Evolutionary conservation across 225 moss, liverwort and hornwort genomes (phyloP), one percentile per base, ranked within the genome.

Genomic region (Anthoceros angustus): DNA sequence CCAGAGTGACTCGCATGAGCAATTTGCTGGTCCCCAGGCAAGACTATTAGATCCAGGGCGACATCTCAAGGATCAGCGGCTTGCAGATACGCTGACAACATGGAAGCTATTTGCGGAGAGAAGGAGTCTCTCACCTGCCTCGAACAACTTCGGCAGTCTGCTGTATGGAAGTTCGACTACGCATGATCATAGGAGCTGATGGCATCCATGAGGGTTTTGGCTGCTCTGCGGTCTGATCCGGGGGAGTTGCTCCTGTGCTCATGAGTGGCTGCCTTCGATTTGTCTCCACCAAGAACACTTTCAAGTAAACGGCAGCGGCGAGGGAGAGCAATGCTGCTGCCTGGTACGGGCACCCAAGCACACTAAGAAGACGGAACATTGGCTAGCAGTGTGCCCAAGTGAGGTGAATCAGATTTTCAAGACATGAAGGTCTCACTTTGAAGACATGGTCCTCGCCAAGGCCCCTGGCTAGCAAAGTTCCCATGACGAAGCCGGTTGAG

Each of bases 261-360:
- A 23, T 16, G 9, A 64, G 63, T 39, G 64, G 18, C 48, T 63
- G 25, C 66, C 61, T 63, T 63, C 71, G 75, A 61, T 75, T 75
- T 40, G 63, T 65, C 43, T 75, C 71, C 60, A 68, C 43, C 63
- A 71, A 41, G 43, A 75, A 71, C 42, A 75, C 24, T 43, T 63
- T 66, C 12, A 72, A 68, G 62, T 75, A 75, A 25, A 71, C 45
- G 10, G 71, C 75, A 10, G 75, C 75, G 49, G 43, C 40, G 10
- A 55, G 63, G 41, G 71, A 64, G 11, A 75, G 67, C 39, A 42
- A 14, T 8, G 61, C 71, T 62, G 75, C 75, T 49, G 10, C 64
- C 75, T 75, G 66, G n/a, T 66, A 42, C 10, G 68, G 23, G 23
- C 55, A 18, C n/a, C 10, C 23, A 18, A 55, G n/a, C n/a, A 55